Evolutionary conservation across 768 basidiomycete genomes (phyloP), one percentile per base, ranked within the genome.

Genomic region (Hygrocybe punicea): DNA sequence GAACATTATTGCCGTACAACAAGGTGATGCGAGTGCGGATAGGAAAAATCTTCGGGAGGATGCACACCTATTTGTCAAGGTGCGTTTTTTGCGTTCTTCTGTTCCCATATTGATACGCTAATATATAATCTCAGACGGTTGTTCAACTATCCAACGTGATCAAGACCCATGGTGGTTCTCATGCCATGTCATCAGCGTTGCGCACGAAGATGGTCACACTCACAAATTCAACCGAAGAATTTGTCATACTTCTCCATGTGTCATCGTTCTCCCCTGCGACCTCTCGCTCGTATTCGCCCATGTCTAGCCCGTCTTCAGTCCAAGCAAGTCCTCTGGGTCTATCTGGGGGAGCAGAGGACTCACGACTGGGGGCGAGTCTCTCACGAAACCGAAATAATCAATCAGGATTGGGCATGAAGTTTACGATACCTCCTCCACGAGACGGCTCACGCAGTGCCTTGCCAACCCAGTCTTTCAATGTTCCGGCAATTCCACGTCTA

Each of bases 191-290:
- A n/a, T 60, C 83, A 4, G 70, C 77, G 34, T 76, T 95, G 42
- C 83, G 89, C 58, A 80, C 76, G 53, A 84, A 85, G 65, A 85
- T 93, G 76, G 82, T 86, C 39, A 81, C 82, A 60, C 78, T 97
- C 56, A 90, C 87, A 19, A 88, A 90, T 63, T 82, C 86, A 11
- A 92, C 93, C 10, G 86, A 95, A 70, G 91, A 91, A 68, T 89
- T 93, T 63, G 86, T 90, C 49, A 90, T 92, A 61, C 76, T 96
- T 48, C 75, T 95, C 16, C 90, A 92, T 65, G 87, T 93, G 47
- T 92, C 93, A 6, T 91, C 89, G 0, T 84, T 90, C 62, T 83
- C 91, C 42, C 82, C 85, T 9, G 71, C 81, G 3, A 79, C 81
- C 8, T 58, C 73, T 39, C 76, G 83, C 37, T 76, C 86, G 11